Conservation (phyloP, 331 rosid species). For the Cucumis variabilis region DNA sequence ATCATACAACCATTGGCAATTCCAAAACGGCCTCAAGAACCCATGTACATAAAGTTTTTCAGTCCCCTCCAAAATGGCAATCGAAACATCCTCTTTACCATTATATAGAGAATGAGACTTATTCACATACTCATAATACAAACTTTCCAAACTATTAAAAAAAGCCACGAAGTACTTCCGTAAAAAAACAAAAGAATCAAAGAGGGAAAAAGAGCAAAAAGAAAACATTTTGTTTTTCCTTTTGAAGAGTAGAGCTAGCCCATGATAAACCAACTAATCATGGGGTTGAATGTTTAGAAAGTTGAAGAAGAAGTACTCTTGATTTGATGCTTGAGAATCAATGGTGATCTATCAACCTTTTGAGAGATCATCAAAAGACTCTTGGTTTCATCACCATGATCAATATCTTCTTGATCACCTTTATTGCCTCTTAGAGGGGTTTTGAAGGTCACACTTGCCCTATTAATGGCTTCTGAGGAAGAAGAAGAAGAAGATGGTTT, state of each 20-base stretch:
- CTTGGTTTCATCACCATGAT: background rate
- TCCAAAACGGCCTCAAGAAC: background rate
- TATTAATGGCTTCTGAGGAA: conserved; percentile 25
- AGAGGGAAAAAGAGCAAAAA: background rate
- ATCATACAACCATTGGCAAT: background rate
- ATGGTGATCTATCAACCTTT: background rate
- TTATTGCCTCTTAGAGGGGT: background rate
- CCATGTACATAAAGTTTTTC: background rate
- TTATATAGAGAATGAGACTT: background rate
- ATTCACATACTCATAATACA: background rate
- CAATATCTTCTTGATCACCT: background rate
- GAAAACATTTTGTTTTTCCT: background rate
- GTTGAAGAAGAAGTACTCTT: background rate
- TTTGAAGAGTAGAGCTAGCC: background rate
- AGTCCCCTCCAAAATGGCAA: background rate
- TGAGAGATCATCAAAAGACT: background rate
- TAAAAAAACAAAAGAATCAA: background rate
- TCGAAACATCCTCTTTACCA: background rate
- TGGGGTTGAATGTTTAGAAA: background rate
- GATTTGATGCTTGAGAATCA: conserved; percentile 23
- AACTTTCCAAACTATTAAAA: background rate
- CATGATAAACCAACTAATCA: background rate
- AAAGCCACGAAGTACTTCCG: background rate
- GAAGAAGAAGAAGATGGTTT: conserved; percentile 4
- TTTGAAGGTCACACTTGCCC: conserved; percentile 16